Evolutionary conservation across 2,329 filamentous ascomycete genomes (phyloP).

Genomic region (Penicillium concentricum): DNA sequence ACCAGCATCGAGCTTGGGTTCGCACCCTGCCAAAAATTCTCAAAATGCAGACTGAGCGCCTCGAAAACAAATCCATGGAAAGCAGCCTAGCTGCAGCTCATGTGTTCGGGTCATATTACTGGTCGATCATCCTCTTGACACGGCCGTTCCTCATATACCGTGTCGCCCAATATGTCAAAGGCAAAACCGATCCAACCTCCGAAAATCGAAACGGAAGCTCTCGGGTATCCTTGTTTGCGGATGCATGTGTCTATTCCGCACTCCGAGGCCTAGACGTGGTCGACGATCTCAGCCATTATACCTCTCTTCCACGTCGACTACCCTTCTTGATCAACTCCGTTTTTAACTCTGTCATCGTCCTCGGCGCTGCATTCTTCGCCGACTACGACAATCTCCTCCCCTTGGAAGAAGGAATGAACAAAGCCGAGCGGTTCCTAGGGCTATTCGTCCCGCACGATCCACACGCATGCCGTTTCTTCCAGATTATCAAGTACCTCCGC

Average conservation of each 20-base stretch:
- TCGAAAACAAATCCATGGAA: conserved; percentile 41
- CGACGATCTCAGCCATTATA: conserved; percentile 34
- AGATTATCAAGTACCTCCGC: conserved; percentile 43
- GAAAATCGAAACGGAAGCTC: conserved; percentile 29
- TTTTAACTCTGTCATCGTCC: conserved; percentile 47
- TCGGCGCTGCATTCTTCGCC: conserved; percentile 48
- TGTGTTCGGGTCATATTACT: conserved; percentile 53
- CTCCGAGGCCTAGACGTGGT: conserved; percentile 43
- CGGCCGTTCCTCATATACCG: conserved; percentile 55
- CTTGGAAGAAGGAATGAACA: conserved; percentile 34
- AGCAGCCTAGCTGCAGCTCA: conserved; percentile 49
- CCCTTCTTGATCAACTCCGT: conserved; percentile 50
- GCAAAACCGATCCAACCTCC: conserved; percentile 24
- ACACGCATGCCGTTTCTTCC: conserved; percentile 36
- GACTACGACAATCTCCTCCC: conserved; percentile 44
- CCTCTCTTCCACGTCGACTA: conserved; percentile 42
- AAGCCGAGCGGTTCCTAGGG: conserved; percentile 35
- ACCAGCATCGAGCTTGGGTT: conserved; percentile 45
- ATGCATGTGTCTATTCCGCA: conserved; percentile 48
- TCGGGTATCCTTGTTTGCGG: conserved; percentile 35
- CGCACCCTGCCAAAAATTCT: conserved; percentile 44
- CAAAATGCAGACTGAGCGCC: conserved; percentile 46
- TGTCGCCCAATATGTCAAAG: conserved; percentile 42
- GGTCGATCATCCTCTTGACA: conserved; percentile 54
- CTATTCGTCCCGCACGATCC: conserved; percentile 38